These are phyloP conservation scores for Boletus vermiculosoides DNA, from an alignment of 768 basidiomycete genomes.

Conservation along the genomic window DNA sequence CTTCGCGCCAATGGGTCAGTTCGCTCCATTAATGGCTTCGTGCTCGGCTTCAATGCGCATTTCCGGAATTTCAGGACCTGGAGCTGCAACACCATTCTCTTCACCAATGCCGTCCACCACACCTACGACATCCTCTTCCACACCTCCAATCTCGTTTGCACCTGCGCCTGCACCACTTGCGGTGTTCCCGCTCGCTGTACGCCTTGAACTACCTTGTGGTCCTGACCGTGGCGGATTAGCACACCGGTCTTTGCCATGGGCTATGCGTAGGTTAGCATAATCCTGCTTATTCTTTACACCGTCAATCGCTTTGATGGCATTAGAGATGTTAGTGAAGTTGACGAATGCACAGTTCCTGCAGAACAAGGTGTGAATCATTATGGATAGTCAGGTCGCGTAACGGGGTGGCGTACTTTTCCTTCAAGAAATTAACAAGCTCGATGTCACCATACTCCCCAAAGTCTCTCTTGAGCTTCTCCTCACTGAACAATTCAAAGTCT, in stretches of 20 bases:
- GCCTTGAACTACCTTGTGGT: slow-evolving; percentile 63
- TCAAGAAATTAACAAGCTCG: slow-evolving; percentile 93
- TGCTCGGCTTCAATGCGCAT: slow-evolving; percentile 45
- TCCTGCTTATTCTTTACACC: slow-evolving; percentile 90
- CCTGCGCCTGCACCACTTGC: slow-evolving; percentile 13
- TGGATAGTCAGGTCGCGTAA: not conserved
- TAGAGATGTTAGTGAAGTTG: slow-evolving; percentile 93
- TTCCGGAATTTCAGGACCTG: slow-evolving; percentile 34
- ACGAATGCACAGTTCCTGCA: slow-evolving; percentile 91
- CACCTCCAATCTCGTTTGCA: slow-evolving; percentile 11
- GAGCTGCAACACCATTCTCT: slow-evolving; percentile 23
- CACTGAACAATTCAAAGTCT: slow-evolving; percentile 89
- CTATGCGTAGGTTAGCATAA: slow-evolving; percentile 84
- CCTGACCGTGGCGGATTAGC: slow-evolving; percentile 89
- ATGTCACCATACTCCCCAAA: slow-evolving; percentile 97
- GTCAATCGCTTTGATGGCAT: slow-evolving; percentile 98
- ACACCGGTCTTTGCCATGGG: slow-evolving; percentile 95
- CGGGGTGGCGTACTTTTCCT: slow-evolving; percentile 74
- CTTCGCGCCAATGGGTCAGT: slow-evolving; percentile 15
- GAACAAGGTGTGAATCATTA: not conserved
- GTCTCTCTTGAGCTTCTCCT: slow-evolving; percentile 87
- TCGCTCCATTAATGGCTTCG: slow-evolving; percentile 25
- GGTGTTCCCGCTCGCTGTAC: slow-evolving; percentile 45
- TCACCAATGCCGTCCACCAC: slow-evolving; percentile 25
- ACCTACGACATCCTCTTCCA: slow-evolving; percentile 25